phyloP scores from a whole-genome alignment of 2,329 filamentous ascomycete genomes.

The Magnaporthales sp. region DNA sequence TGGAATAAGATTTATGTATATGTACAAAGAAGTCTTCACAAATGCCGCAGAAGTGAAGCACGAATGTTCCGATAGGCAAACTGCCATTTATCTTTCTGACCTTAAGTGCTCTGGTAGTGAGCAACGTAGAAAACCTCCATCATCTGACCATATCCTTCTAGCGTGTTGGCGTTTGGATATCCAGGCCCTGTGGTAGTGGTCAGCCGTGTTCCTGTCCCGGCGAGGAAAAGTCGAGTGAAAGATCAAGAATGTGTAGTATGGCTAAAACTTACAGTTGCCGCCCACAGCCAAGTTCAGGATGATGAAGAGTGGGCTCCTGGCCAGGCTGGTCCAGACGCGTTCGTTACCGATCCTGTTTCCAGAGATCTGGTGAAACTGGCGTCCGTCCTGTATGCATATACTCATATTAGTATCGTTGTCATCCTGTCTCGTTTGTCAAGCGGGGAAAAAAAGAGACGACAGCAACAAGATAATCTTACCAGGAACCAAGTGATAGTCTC shows the following conservation, averaged over 20 bases:
- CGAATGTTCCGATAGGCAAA: neutral
- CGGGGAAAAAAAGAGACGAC: neutral
- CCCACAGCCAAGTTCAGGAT: constrained; percentile 46
- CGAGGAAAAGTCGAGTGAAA: neutral
- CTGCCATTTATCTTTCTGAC: neutral
- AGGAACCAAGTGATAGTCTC: constrained; percentile 39
- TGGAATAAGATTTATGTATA: neutral
- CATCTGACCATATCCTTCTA: constrained; percentile 16
- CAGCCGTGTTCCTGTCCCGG: neutral
- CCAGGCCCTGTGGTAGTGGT: constrained; percentile 27
- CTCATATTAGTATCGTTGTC: constrained; percentile 9
- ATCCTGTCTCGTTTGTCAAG: neutral
- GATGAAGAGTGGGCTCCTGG: constrained; percentile 37
- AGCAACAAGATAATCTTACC: neutral
- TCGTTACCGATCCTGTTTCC: constrained; percentile 33
- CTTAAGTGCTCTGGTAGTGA: constrained; percentile 11
- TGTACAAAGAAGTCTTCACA: neutral
- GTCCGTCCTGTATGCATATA: constrained; percentile 22
- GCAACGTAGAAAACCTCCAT: constrained; percentile 20
- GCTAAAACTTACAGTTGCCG: constrained; percentile 33
- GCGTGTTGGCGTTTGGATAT: constrained; percentile 25
- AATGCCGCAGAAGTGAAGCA: neutral
- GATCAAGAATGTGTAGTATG: neutral
- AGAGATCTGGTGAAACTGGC: constrained; percentile 30
- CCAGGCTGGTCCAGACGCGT: constrained; percentile 34